phyloP scores from a whole-genome alignment of 2,329 filamentous ascomycete genomes.

The Curvularia sp. region DNA sequence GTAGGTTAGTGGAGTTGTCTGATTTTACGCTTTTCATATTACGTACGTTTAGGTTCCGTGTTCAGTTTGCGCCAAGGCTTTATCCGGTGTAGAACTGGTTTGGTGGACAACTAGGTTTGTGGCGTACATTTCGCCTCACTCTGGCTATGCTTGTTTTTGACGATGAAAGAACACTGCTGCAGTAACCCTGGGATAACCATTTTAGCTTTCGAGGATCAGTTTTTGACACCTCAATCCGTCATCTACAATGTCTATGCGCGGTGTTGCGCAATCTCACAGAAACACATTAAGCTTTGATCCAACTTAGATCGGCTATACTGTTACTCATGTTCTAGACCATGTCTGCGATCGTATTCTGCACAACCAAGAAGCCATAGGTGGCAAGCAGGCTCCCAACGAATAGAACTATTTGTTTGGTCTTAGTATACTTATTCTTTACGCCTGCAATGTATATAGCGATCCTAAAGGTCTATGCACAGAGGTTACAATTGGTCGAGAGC shows the following conservation, averaged over 20 bases:
- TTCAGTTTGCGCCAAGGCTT: not conserved
- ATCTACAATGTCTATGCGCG: not conserved
- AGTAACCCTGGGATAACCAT: not conserved
- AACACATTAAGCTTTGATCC: not conserved
- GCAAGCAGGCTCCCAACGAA: not conserved
- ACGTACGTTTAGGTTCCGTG: not conserved
- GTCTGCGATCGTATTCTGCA: not conserved
- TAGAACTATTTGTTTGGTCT: not conserved
- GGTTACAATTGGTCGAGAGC: not conserved
- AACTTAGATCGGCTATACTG: not conserved
- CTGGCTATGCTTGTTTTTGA: not conserved
- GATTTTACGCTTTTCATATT: not conserved
- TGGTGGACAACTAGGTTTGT: not conserved
- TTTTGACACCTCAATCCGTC: not conserved
- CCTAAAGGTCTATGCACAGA: not conserved
- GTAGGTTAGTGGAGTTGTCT: not conserved
- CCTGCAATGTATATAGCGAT: not conserved
- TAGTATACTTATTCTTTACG: not conserved
- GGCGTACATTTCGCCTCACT: not conserved
- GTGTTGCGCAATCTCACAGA: not conserved
- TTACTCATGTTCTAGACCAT: not conserved
- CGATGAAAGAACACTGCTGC: not conserved
- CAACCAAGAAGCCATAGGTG: not conserved
- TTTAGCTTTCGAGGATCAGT: not conserved
- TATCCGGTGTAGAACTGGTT: not conserved